A percentile compares a stretch with the other conserved stretches of the same genome.
Evolutionary conservation across 176 grass and related monocot species (phyloP).

Genomic region (Triticum dicoccoides): DNA sequence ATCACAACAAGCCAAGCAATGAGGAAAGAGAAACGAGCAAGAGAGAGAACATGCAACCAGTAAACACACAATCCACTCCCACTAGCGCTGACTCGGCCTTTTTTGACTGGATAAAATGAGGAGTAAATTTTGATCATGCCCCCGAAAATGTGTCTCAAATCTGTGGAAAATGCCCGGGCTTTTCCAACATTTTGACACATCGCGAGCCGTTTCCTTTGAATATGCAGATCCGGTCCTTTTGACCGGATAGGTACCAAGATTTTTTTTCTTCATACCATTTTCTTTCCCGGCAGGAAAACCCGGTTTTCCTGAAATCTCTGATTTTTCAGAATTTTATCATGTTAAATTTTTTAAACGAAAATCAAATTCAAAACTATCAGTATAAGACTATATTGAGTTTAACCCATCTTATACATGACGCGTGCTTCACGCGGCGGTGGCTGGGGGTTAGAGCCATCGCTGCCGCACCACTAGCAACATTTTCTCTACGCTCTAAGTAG

Average conservation of each 20-base stretch:
- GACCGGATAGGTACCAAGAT: neutral
- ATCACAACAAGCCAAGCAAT: neutral
- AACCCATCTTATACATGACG: too few species aligned
- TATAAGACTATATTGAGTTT: too few species aligned
- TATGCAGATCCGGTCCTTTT: neutral
- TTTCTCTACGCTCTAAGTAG: too few species aligned
- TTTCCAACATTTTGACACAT: neutral
- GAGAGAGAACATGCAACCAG: neutral
- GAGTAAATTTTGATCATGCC: neutral
- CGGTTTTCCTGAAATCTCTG: too few species aligned
- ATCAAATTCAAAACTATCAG: too few species aligned
- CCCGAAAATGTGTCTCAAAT: neutral
- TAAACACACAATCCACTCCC: neutral
- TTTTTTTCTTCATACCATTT: too few species aligned
- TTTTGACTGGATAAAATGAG: conserved; percentile 22
- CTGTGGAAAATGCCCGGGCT: neutral
- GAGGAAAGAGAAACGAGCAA: neutral
- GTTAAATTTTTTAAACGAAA: too few species aligned
- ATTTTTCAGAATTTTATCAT: too few species aligned
- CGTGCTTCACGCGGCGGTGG: too few species aligned
- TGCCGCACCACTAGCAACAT: too few species aligned
- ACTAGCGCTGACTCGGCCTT: neutral
- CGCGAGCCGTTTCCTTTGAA: neutral
- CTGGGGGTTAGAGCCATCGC: too few species aligned
- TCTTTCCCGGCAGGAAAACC: too few species aligned